phyloP scores from a whole-genome alignment of 345 rosid genomes.

The Turnera subulata region DNA sequence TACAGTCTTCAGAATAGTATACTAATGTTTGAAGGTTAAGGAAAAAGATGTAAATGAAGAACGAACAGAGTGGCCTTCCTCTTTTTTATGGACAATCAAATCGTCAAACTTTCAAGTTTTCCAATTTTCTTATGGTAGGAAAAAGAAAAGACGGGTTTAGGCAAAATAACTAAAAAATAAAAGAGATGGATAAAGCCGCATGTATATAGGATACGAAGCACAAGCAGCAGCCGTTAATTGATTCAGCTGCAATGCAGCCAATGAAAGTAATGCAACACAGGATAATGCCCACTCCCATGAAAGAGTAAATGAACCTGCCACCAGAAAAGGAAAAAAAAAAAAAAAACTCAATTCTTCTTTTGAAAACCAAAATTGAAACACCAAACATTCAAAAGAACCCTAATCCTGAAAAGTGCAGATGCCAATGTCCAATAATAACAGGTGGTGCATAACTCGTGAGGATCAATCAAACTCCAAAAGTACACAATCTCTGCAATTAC shows the following conservation, averaged over 20 bases:
- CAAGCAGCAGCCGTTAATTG: constrained; percentile 78
- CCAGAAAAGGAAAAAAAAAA: constrained; percentile 12
- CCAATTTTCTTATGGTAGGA: not conserved
- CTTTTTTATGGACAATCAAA: no score
- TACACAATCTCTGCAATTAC: not conserved
- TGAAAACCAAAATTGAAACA: no score
- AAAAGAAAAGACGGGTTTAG: not conserved
- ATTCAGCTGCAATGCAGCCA: constrained; percentile 93
- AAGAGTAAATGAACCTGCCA: constrained; percentile 94
- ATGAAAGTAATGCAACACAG: constrained; percentile 61
- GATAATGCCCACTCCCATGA: constrained; percentile 80
- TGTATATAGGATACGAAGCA: constrained; percentile 77
- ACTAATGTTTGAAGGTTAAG: constrained; percentile 46
- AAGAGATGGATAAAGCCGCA: constrained; percentile 3
- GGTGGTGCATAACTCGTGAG: not conserved
- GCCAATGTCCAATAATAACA: not conserved
- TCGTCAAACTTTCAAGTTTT: no score
- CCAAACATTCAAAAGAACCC: constrained; percentile 1
- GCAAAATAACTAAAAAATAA: constrained; percentile 2
- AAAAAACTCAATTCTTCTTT: not conserved
- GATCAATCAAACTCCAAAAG: not conserved
- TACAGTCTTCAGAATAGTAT: constrained; percentile 57
- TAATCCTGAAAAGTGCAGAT: not conserved
- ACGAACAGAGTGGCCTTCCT: no score
- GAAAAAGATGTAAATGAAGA: constrained; percentile 8